Evolutionary conservation across 2,329 filamentous ascomycete species (phyloP), one percentile per base, ranked within the genome.

Genomic region (Colletotrichum somersetense): DNA sequence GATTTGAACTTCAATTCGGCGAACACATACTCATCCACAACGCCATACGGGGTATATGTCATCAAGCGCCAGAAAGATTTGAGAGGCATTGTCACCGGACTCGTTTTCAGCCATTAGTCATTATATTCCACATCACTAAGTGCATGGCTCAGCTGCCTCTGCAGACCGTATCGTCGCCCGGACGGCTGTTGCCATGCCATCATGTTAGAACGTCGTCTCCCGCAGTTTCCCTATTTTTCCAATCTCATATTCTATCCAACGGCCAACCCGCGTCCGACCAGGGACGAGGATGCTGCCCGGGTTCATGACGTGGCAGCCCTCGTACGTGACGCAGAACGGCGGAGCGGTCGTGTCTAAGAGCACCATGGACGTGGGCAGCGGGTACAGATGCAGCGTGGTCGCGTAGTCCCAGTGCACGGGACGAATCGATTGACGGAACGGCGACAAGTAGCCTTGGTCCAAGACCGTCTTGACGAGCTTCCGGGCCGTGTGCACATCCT

Each of bases 281-380:
- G 89, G 85, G 0, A 93, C 91, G 33, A 97, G 87, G 62, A 99
- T 81, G 61, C 88, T 87, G 7, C 95, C 94, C 0, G 96, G 95
- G 80, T 99, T 99, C 89, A 99, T 91, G 44, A 98, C 95, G 83
- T 96, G 93, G 78, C 96, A 98, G 0, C 95, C 96, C 81, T 97
- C 96, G 78, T 98, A 98, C 18, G 93, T 97, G 75, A 98, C 85
- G 66, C 92, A 92, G 78, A 97, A 99, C 0, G 94, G 88, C 18
- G 93, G 91, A 12, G 92, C 91, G 53, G 95, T 93, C 0, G 92
- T 86, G 82, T 99, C 96, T 2, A 94, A 91, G 5, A 99, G 83
- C 20, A 97, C 89, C 78, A 98, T 85, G 0, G 93, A 91, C 26
- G 93, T 96, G 2, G 96, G 96, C 38, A 98, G 83, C 11, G 96